phyloP scores from a whole-genome alignment of 805 yeast genomes.

The Yamadazyma kitorensis region DNA sequence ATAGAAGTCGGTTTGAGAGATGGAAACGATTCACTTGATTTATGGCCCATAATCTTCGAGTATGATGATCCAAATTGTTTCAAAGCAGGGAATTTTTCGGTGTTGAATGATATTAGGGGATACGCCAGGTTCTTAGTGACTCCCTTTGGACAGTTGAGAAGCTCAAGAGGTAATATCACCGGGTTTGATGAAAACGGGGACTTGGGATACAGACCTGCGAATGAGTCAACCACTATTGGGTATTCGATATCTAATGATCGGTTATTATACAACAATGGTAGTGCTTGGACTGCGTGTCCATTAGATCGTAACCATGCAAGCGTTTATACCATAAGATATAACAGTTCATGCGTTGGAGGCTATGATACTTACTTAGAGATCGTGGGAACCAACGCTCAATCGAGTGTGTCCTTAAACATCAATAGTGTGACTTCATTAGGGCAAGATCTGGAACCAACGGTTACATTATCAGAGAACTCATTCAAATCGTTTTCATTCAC shows the following conservation, averaged over 20 bases:
- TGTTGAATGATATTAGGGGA: background rate
- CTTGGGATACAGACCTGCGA: constrained; percentile 1
- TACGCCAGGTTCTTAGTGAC: constrained; percentile 4
- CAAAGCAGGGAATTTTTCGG: constrained; percentile 5
- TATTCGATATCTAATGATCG: constrained; percentile 2
- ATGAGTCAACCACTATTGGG: background rate
- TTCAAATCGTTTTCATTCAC: too few species aligned
- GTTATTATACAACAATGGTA: background rate
- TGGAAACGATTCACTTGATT: too few species aligned
- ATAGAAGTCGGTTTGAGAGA: too few species aligned
- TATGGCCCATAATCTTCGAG: constrained; percentile 7
- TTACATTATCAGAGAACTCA: too few species aligned
- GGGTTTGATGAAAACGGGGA: constrained; percentile 5
- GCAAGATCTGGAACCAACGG: too few species aligned
- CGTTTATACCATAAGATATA: constrained; percentile 2
- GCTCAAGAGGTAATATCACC: background rate
- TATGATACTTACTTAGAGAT: constrained; percentile 1
- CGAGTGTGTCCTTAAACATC: too few species aligned
- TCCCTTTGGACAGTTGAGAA: constrained; percentile 4
- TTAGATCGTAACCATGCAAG: background rate
- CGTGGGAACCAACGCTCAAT: background rate
- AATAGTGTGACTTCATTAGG: too few species aligned
- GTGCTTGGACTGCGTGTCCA: constrained; percentile 7
- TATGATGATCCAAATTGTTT: constrained; percentile 1
- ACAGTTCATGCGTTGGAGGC: constrained; percentile 4